Conservation (phyloP, 352 stramenopile species). For the Elongisporangium undulatum region DNA sequence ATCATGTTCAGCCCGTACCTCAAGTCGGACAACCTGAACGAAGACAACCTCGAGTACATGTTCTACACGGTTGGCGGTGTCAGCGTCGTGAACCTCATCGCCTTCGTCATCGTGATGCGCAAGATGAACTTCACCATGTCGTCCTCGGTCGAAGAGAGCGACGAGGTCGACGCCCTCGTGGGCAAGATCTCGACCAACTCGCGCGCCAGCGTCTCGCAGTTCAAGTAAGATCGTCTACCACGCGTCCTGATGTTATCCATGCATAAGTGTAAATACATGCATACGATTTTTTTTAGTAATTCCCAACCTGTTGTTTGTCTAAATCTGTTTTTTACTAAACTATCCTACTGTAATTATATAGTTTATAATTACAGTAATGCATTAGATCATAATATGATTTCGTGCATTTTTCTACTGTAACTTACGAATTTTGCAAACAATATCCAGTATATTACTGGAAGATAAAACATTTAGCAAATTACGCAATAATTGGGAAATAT, state of each 20-base stretch:
- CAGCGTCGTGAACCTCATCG: slow-evolving; percentile 47
- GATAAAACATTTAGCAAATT: too few species aligned
- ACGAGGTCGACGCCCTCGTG: background rate
- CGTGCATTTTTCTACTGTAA: too few species aligned
- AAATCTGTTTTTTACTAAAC: background rate
- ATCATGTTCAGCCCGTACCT: slow-evolving; percentile 63
- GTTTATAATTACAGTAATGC: too few species aligned
- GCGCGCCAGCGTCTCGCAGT: background rate
- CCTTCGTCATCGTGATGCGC: slow-evolving; percentile 41
- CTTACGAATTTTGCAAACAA: too few species aligned
- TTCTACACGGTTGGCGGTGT: slow-evolving; percentile 49
- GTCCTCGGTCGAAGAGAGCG: slow-evolving; percentile 4
- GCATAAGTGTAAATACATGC: background rate
- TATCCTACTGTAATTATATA: too few species aligned
- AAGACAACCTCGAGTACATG: slow-evolving; percentile 67
- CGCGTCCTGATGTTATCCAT: too few species aligned
- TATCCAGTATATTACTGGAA: too few species aligned
- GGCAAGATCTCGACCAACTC: background rate
- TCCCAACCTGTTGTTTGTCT: background rate
- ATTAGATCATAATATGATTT: too few species aligned
- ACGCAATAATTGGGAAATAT: too few species aligned
- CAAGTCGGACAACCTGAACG: slow-evolving; percentile 46
- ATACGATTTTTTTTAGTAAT: background rate
- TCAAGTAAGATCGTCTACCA: background rate
- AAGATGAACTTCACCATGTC: slow-evolving; percentile 61